Evolutionary conservation across 73 alveolate species (phyloP).

Genomic region (Stentor roeselii): DNA sequence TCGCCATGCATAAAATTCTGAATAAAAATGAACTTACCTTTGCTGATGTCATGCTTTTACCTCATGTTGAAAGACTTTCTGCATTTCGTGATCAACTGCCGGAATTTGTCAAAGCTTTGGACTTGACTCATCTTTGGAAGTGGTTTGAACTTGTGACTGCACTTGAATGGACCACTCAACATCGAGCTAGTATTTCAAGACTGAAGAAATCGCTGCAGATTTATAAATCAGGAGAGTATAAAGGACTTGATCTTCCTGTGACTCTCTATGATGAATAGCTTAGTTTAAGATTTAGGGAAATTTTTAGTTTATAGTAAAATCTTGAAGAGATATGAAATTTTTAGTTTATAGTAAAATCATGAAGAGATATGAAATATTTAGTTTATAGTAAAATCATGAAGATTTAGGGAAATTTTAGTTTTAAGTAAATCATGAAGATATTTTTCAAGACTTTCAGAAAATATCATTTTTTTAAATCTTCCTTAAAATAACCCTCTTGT

Average conservation of each 20-base stretch:
- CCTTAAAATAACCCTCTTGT: too few species aligned
- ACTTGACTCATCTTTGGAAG: neutral
- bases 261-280: conserved; percentile 3
- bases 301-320: too few species aligned
- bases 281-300: too few species aligned
- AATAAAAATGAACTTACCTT: conserved; percentile 8
- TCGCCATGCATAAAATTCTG: neutral
- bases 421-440: too few species aligned
- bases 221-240: neutral
- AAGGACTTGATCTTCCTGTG: neutral
- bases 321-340: too few species aligned
- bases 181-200: neutral
- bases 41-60: conserved; percentile 11
- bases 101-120: neutral
- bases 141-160: neutral
- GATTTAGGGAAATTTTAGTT: too few species aligned
- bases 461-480: too few species aligned
- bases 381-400: too few species aligned
- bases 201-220: neutral
- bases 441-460: too few species aligned
- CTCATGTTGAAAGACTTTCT: conserved; percentile 2
- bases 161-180: neutral
- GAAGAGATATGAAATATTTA: too few species aligned
- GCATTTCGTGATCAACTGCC: neutral
- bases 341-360: too few species aligned